Evolutionary conservation across 768 basidiomycete genomes (phyloP), one percentile per base, ranked within the genome.

Genomic region (Macrocybe gigantea): DNA sequence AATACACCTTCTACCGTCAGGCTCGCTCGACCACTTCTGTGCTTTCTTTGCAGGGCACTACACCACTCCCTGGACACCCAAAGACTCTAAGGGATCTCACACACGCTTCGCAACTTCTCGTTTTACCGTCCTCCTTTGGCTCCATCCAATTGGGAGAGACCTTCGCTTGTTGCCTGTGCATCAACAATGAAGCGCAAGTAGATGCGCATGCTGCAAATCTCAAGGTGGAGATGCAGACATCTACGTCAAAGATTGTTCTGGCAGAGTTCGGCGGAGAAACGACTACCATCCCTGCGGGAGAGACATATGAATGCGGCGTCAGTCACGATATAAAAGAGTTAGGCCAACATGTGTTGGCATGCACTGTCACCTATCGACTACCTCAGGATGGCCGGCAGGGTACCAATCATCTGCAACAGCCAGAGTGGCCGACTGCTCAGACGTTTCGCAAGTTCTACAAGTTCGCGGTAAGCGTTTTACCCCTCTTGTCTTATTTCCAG

Each of bases 321-420:
- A 73, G 81, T 51, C 88, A 91, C 58, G 94, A 97, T 67, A 88
- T 96, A 54, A 96, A 96, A 65, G 93, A 97, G 60, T 73, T 95
- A 13, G 93, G 92, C 1, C 83, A 91, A 59, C 93, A 95, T 63
- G 88, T 94, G 8, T 69, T 97, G 35, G 88, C 83, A 2, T 93
- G 91, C 58, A 82, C 82, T 5, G 88, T 95, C 29, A 77, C 78
- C 15, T 96, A 95, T 70, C 82, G 78, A n/a, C 71, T 86, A 8
- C 83, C 84, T 2, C 73, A 77, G 11, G 76, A 77, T 49, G 66
- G 71, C 39, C 76, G 79, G n/a, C 64, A 69, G 22, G 60, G 73
- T 5, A 72, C 76, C 6, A 73, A 70, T n/a, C 65, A 75, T 11
- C 60, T 67, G 9, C 74, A 79, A 45, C 74, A 80, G 38, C 59